These are phyloP conservation scores for Tetrapyrgos nigripes DNA, from an alignment of 1,284 basidiomycete genomes.

Conservation along the genomic window DNA sequence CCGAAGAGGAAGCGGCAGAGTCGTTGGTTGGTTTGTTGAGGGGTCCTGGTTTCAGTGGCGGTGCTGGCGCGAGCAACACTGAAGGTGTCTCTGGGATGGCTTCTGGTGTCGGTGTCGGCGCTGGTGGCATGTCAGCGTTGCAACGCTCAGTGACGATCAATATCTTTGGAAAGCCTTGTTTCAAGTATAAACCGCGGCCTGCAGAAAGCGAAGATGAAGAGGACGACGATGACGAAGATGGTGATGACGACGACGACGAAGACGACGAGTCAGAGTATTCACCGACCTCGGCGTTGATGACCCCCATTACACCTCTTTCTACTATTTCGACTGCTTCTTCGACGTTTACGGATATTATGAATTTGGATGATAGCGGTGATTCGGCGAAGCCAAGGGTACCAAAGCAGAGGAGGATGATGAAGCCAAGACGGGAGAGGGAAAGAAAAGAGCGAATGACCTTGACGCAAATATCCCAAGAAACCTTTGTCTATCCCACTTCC, in stretches of 20 bases:
- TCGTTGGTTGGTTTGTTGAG: constrained; percentile 34
- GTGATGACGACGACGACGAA: background rate
- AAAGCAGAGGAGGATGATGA: too few species aligned
- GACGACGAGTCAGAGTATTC: too few species aligned
- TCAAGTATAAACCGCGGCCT: constrained; percentile 18
- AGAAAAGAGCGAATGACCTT: background rate
- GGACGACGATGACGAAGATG: background rate
- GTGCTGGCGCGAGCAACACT: constrained; percentile 11
- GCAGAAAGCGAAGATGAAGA: background rate
- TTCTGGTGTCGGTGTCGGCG: too few species aligned
- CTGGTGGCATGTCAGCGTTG: constrained; percentile 46
- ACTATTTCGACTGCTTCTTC: background rate
- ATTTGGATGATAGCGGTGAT: background rate
- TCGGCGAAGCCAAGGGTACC: too few species aligned
- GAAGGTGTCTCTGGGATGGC: constrained; percentile 14
- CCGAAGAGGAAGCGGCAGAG: constrained; percentile 62
- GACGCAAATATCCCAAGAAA: constrained; percentile 24
- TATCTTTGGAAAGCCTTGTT: constrained; percentile 74
- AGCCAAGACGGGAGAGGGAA: background rate
- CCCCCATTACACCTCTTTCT: background rate
- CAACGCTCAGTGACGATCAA: constrained; percentile 81
- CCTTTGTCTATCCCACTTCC: constrained; percentile 64
- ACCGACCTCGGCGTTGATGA: background rate
- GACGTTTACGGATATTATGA: background rate
- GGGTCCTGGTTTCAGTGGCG: constrained; percentile 8